Base-by-base conservation (phyloP, 1,284 basidiomycete species). In the Irpex lacteus region DNA sequence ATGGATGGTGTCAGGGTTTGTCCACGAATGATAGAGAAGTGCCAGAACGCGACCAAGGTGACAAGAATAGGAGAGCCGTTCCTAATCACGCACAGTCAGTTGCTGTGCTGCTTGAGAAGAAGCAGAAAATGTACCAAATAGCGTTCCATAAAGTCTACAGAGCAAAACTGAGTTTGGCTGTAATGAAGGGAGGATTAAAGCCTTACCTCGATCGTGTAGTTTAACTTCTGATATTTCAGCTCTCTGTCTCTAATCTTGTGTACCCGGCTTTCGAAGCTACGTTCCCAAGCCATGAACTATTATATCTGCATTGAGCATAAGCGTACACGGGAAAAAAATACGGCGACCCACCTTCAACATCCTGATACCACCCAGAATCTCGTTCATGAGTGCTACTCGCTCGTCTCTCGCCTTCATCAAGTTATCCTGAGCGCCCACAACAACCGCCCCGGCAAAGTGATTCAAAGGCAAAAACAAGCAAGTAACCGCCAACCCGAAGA, bases 231-330 rank as follows among this genome's bases (percentile, higher is more conserved):
- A 75, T 88, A 95, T 69, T 87, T 88, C 11, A 97, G 81, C 74
- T 97, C 94, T 68, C 87, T 89, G 58, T 85, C 86, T 26, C 95
- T 85, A 65, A 96, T 82, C 60, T 84, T 86, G 62, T 92, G 75
- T 6, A 97, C 88, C 6, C 85, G 83, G 37, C 82, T 80, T 76
- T 97, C 94, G 71, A 97, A 97, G 70, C 88, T 92, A 19, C 92
- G 86, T 76, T 98, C 96, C 95, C 95, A 96, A 8, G 93, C 94
- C 93, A 96, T 96, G 76, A 96, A 96, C 87, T 91, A 52, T 66
- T 2, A 18, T 9, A n/a, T 40, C 11, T 26, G 26, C 54, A 13
- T 60, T 5, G 21, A 38, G 21, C 18, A 32, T 6, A 18, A 36
- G 21, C 11, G n/a, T 47, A 47, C n/a, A 47, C 4, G 7, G 7